These are phyloP conservation scores for Fusarium devonianum DNA, from an alignment of 2,329 filamentous ascomycete species.

Conservation along the genomic window DNA sequence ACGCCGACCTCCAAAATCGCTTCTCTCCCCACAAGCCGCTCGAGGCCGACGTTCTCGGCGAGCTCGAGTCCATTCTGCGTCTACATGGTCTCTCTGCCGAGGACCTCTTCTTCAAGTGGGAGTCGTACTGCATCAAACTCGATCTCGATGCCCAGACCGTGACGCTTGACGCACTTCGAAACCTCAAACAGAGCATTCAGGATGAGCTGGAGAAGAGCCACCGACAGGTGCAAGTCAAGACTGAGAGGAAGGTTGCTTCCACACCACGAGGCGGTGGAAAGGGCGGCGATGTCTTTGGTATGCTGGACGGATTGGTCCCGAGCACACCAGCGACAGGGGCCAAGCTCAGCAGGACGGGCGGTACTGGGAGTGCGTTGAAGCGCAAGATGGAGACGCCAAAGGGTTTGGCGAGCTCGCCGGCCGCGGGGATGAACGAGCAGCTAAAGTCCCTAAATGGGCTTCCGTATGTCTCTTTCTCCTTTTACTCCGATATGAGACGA, in stretches of 20 bases:
- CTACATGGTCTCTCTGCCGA: conserved; percentile 82
- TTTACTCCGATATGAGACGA: too few species aligned
- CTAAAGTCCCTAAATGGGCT: conserved; percentile 43
- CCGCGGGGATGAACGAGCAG: conserved; percentile 45
- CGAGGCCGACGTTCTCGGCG: conserved; percentile 77
- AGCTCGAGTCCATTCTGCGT: conserved; percentile 85
- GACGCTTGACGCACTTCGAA: conserved; percentile 73
- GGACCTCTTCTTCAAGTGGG: conserved; percentile 98
- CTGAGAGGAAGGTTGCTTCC: conserved; percentile 67
- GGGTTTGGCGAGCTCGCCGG: conserved; percentile 45
- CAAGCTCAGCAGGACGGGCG: conserved; percentile 51
- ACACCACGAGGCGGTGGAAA: conserved; percentile 67
- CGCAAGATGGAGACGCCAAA: conserved; percentile 44
- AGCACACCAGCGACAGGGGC: conserved; percentile 61
- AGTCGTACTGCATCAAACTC: conserved; percentile 96
- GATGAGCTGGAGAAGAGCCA: conserved; percentile 82
- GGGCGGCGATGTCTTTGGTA: conserved; percentile 78
- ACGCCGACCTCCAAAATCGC: conserved; percentile 45
- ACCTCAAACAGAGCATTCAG: conserved; percentile 87
- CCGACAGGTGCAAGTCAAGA: conserved; percentile 68
- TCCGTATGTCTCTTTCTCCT: conserved; percentile 34
- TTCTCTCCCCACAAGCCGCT: conserved; percentile 58
- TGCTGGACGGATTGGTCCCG: conserved; percentile 77
- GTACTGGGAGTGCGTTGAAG: conserved; percentile 43
- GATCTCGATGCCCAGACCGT: conserved; percentile 76